Evolutionary conservation across 352 stramenopile genomes (phyloP), one percentile per base, ranked within the genome.

Genomic region (Pythium rhizo-oryzae): DNA sequence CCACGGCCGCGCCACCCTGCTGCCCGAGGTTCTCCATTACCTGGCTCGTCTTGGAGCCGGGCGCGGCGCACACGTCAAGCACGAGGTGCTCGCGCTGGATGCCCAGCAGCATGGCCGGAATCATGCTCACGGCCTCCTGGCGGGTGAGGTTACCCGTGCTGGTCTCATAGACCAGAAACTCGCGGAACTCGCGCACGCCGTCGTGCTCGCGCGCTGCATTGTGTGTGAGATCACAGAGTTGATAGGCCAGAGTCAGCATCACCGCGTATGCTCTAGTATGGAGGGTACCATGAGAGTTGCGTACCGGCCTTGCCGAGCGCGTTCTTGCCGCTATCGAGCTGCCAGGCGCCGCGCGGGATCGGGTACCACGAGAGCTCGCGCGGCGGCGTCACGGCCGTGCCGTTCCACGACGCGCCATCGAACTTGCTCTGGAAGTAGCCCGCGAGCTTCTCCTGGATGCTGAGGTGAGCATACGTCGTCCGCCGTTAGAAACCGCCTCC

Each of bases 21-120:
- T 75, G 23, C 1, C 49, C 63, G 24, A 94, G 70, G 28, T 86
- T 76, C 59, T 98, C 97, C 57, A 99, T 89, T 23, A 99, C 83
- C 71, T 99, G 97, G 54, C 89, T 93, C n/a, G 98, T 99, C 78
- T 99, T 99, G 56, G 91, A 98, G 21, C 98, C 98, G 1, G 98
- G 98, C 8, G 98, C 97, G 12, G 98, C 97, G 60, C 85, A 93
- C 68, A 95, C 72, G 43, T 95, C 84, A 25, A 93, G 66, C 35
- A 89, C 80, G 23, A 72, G 69, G 62, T 98, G 89, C 55, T 97
- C 70, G 15, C 81, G 84, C 66, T 98, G 74, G 7, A 97, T 89
- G 70, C 97, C 81, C n/a, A 99, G 84, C 56, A 99, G 89, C 33
- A 99, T 83, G 0, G 97, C 97, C 0, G 98, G 98, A 28, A 99